phyloP scores from a whole-genome alignment of 331 rosid genomes.

The Erythrophleum ivorense region DNA sequence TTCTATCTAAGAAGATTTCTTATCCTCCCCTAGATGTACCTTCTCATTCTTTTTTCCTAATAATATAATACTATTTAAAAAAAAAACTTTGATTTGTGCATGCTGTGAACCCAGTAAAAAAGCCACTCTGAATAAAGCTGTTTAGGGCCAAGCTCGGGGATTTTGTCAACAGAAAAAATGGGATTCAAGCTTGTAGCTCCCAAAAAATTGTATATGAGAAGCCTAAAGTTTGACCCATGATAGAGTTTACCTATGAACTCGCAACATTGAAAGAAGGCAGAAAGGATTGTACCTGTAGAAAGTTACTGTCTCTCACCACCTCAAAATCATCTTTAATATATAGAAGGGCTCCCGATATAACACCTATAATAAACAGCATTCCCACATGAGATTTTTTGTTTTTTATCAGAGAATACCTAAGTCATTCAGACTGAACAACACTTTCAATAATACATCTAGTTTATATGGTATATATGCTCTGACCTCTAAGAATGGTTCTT shows the following conservation, averaged over 20 bases:
- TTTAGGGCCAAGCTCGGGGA: neutral
- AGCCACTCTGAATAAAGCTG: neutral
- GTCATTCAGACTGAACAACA: neutral
- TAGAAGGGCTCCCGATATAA: constrained; percentile 57
- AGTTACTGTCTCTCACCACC: constrained; percentile 31
- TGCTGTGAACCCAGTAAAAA: too few relatives aligned
- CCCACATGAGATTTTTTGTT: neutral
- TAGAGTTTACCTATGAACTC: neutral
- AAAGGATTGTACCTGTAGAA: constrained; percentile 44
- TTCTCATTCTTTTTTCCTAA: neutral
- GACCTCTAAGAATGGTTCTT: neutral
- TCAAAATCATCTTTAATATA: constrained; percentile 53
- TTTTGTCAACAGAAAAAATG: too few relatives aligned
- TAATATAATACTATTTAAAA: neutral
- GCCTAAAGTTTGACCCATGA: neutral
- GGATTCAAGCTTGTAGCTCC: neutral
- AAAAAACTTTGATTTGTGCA: neutral
- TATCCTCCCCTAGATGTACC: neutral
- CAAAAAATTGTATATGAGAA: neutral
- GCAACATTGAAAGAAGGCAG: neutral
- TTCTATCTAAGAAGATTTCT: neutral
- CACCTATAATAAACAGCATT: constrained; percentile 39
- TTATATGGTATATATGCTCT: neutral
- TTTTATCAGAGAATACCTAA: neutral
- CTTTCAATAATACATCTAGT: neutral